Evolutionary conservation across 2,329 filamentous ascomycete species (phyloP).

Genomic region (Neobulgaria alba): DNA sequence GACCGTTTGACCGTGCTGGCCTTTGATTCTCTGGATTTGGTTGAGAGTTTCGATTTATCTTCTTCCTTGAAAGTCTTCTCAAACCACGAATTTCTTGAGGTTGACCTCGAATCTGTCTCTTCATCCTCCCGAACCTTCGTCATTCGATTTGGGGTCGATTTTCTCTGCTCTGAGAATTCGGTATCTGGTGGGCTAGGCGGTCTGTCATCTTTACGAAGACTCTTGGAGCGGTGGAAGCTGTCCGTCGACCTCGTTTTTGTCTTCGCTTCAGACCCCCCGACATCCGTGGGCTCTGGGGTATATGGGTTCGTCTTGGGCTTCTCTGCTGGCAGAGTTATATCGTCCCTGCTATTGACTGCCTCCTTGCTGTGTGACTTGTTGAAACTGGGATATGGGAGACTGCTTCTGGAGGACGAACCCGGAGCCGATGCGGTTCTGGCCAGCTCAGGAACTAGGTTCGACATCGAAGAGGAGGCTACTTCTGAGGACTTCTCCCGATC

Average conservation of each 20-base stretch:
- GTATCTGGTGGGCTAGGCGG: constrained; percentile 59
- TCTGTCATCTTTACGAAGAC: constrained; percentile 37
- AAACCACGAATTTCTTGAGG: constrained; percentile 39
- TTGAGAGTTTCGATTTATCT: constrained; percentile 43
- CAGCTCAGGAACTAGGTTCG: constrained; percentile 43
- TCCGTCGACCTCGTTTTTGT: constrained; percentile 40
- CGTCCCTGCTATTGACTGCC: constrained; percentile 50
- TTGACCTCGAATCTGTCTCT: constrained; percentile 31
- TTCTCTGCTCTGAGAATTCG: constrained; percentile 41
- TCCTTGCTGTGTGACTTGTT: constrained; percentile 92
- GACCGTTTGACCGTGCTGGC: constrained; percentile 45
- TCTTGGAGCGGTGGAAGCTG: constrained; percentile 31
- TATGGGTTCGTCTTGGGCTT: constrained; percentile 31
- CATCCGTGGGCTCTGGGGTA: constrained; percentile 66
- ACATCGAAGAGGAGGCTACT: constrained; percentile 32
- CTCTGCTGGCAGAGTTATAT: constrained; percentile 19
- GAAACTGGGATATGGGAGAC: constrained; percentile 68
- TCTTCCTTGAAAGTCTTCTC: constrained; percentile 27
- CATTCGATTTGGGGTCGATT: constrained; percentile 29
- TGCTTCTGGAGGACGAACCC: constrained; percentile 25
- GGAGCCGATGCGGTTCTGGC: constrained; percentile 27
- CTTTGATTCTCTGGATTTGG: constrained; percentile 46
- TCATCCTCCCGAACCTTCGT: constrained; percentile 32
- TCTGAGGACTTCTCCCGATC: constrained; percentile 21
- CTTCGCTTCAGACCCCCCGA: constrained; percentile 42